These are phyloP conservation scores for Lactarius sanguifluus DNA, from an alignment of 768 basidiomycete genomes.

Conservation along the genomic window DNA sequence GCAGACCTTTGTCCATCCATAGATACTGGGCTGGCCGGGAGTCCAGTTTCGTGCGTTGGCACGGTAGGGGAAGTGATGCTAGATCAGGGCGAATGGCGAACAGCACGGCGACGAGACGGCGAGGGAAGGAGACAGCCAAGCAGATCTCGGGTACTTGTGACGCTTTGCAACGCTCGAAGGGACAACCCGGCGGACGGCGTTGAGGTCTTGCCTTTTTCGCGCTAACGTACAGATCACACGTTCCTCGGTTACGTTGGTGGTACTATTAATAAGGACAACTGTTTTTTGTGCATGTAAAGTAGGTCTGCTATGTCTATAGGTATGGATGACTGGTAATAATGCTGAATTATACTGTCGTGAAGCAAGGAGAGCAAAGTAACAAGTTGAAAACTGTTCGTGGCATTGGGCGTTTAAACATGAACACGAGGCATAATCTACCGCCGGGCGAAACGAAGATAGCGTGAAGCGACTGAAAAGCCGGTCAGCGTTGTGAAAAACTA, in stretches of 20 bases:
- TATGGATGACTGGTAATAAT: not conserved
- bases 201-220: slow-evolving; percentile 21
- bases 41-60: slow-evolving; percentile 74
- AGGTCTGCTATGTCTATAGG: not conserved
- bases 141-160: slow-evolving; percentile 16
- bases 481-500: not conserved
- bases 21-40: slow-evolving; percentile 60
- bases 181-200: slow-evolving; percentile 17
- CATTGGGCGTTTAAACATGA: not conserved
- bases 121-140: slow-evolving; percentile 21
- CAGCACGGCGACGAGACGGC: slow-evolving; percentile 25
- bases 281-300: not conserved
- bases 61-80: slow-evolving; percentile 38
- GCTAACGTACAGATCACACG: slow-evolving; percentile 7
- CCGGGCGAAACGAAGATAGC: slow-evolving; percentile 46
- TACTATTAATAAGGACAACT: not conserved
- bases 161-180: slow-evolving; percentile 7
- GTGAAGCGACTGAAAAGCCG: slow-evolving; percentile 56
- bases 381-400: slow-evolving; percentile 5
- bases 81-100: slow-evolving; percentile 22
- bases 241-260: not conserved
- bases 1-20: slow-evolving; percentile 33
- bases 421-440: slow-evolving; percentile 18
- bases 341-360: slow-evolving; percentile 3
- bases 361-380: not conserved